Base-by-base conservation (phyloP, 768 basidiomycete genomes). In the Panaeolus papilionaceus region DNA sequence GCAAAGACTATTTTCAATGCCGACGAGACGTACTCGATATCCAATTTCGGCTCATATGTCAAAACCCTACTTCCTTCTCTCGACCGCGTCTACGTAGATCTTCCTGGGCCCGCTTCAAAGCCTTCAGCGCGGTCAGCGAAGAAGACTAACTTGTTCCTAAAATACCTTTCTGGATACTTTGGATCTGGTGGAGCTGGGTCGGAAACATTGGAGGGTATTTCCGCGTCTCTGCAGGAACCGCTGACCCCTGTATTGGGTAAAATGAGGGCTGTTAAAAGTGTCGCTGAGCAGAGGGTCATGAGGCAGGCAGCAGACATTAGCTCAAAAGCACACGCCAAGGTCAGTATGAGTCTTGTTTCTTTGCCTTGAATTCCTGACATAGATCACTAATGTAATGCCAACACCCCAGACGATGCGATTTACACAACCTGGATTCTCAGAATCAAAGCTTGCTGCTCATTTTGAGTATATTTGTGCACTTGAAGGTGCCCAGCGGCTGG, bases 401-500 rank as follows among this genome's bases (percentile, higher is more conserved):
- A 49, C 9, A 20, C 47, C 20, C 8, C 66, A 95, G 94, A 93
- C 93, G 33, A 98, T 97, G 96, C 84, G 89, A 2, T 94, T 93
- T 68, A 74, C 83, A n/a, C 68, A 75, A 61, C 81, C 83, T 1
- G 82, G 83, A 4, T 69, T 79, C 23, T 77, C 80, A n/a, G 84
- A 85, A 70, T 75, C 78, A 28, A 75, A 76, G 7, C 72, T 85
- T 11, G 83, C 83, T 4, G 92, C 96, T 4, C 93, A 95, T 74
- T 98, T 99, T 74, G 93, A 97, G 78, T 98, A 98, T 74, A 71
- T 92, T 1, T 96, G 95, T 73, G 85, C 88, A 3, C 82, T 94
- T 49, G 81, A 82, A 16, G 98, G 98, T 23, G 85, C 94, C 12
- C 91, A 95, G 73, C 86, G 96, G 45, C 87, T 89, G 61, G 96